Base-by-base conservation (phyloP, 2,329 filamentous ascomycete genomes). In the Furcasterigmium furcatum region DNA sequence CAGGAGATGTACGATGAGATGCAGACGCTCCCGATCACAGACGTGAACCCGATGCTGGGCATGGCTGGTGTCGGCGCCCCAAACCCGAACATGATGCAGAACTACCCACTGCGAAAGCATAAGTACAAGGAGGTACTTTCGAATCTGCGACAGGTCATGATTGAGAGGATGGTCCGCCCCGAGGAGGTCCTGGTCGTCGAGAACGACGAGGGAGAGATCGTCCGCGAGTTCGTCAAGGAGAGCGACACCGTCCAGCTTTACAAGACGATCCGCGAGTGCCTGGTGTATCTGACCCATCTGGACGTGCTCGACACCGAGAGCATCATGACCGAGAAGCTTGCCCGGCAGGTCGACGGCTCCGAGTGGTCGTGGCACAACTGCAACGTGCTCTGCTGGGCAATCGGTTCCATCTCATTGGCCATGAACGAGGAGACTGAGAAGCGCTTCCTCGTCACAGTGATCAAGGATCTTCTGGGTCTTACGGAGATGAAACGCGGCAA, bases 361-460 rank as follows among this genome's bases (percentile, higher is more conserved):
- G 95, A 99, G 68, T 99, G 94, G 94, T 99, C 95, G 7, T 99
- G 94, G 94, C 89, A 91, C 52, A 99, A 99, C 72, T 99, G 94
- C 82, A 99, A 99, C 71, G 96, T 95, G 6, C 82, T 99, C 41
- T 99, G 94, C 76, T 99, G 94, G 94, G 94, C 94, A 24, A 99
- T 99, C 57, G 94, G 94, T 34, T 99, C 94, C 10, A 99, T 99
- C 56, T 99, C 95, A 2, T 82, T 96, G 46, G 94, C 94, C 43
- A 99, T 99, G 94, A 99, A 96, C 62, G 94, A 99, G 63, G 94
- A 99, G 67, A 99, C 94, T 0, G 94, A 99, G 70, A 99, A 99
- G 75, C 83, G 94, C 10, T 99, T 99, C 76, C 74, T 99, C 35
- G 94, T 99, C 41, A 99, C 94, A 1, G 95, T 99, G 45, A 99